These are phyloP conservation scores for Talaromyces proteolyticus DNA, from an alignment of 495 filamentous ascomycete genomes.

Conservation along the genomic window DNA sequence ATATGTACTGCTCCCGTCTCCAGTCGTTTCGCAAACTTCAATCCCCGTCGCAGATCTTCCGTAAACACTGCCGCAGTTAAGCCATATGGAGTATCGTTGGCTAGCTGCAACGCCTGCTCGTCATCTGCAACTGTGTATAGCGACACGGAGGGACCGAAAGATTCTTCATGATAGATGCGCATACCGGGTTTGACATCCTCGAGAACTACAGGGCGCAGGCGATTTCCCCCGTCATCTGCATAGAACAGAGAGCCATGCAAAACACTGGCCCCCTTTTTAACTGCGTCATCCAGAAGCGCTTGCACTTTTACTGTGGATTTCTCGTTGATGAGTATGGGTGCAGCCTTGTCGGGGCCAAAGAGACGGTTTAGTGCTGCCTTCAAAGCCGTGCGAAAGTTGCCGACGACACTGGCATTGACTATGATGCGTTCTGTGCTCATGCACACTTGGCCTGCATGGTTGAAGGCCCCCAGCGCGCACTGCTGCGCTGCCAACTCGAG, in stretches of 20 bases:
- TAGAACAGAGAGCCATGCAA: neutral
- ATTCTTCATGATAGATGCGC: constrained; percentile 75
- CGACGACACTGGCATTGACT: constrained; percentile 34
- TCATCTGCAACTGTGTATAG: constrained; percentile 36
- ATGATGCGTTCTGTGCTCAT: constrained; percentile 86
- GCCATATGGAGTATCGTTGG: constrained; percentile 42
- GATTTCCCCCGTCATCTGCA: constrained; percentile 17
- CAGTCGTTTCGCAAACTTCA: constrained; percentile 19
- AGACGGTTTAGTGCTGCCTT: neutral
- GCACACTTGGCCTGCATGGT: constrained; percentile 72
- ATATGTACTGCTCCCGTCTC: constrained; percentile 59
- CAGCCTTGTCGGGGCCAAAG: neutral
- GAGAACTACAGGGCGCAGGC: constrained; percentile 66
- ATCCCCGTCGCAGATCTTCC: constrained; percentile 21
- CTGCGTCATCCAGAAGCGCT: constrained; percentile 1
- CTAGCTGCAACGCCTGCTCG: constrained; percentile 38
- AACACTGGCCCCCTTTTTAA: constrained; percentile 6
- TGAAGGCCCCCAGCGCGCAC: constrained; percentile 42
- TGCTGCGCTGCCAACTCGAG: constrained; percentile 42
- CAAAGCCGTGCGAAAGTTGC: constrained; percentile 11
- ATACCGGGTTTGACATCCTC: constrained; percentile 63
- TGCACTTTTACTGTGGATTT: neutral
- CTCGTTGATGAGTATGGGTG: neutral
- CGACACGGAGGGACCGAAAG: constrained; percentile 68
- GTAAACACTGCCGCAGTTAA: constrained; percentile 43